A percentile compares a stretch with the other conserved stretches of the same genome.
These are phyloP conservation scores for Mycena rosella DNA, from an alignment of 768 basidiomycete species.

Conservation along the genomic window DNA sequence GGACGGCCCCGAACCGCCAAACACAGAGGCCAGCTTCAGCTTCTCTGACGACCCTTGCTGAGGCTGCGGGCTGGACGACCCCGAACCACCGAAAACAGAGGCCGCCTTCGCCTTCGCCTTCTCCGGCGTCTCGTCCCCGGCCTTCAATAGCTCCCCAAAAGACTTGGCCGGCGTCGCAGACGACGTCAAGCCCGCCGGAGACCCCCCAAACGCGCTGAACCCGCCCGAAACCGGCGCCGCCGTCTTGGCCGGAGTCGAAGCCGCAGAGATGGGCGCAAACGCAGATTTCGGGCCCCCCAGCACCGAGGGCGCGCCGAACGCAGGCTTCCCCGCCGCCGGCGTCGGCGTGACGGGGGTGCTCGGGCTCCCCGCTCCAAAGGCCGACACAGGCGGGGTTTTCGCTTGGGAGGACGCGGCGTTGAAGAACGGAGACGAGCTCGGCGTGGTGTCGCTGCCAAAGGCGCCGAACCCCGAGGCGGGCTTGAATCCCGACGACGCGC, in stretches of 20 bases:
- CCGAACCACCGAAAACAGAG: conserved; percentile 9
- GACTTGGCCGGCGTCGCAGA: conserved; percentile 60
- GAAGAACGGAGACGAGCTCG: conserved; percentile 68
- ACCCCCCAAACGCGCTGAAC: conserved; percentile 66
- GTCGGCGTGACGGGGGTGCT: conserved; percentile 37
- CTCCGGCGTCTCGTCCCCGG: conserved; percentile 45
- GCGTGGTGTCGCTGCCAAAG: conserved; percentile 56
- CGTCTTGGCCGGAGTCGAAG: conserved; percentile 39
- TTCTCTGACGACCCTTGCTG: background rate
- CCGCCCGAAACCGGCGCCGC: conserved; percentile 52
- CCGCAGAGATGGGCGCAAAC: conserved; percentile 44
- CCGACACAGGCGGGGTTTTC: conserved; percentile 52
- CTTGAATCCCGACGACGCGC: conserved; percentile 54
- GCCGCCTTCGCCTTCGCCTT: conserved; percentile 42
- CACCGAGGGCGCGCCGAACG: conserved; percentile 55
- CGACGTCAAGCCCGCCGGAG: conserved; percentile 56
- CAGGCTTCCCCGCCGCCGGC: conserved; percentile 44
- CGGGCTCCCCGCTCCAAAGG: conserved; percentile 44
- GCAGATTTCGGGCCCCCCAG: conserved; percentile 50
- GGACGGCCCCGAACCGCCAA: conserved; percentile 1
- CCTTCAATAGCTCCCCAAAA: conserved; percentile 73
- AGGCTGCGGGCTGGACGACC: background rate
- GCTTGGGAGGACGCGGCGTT: conserved; percentile 49
- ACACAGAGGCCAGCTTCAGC: conserved; percentile 34
- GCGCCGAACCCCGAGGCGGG: conserved; percentile 54